Percentiles rank a stretch among this genome's conserved stretches.
Conservation (phyloP, 768 basidiomycete species). For the Tremella yokohamensis region DNA sequence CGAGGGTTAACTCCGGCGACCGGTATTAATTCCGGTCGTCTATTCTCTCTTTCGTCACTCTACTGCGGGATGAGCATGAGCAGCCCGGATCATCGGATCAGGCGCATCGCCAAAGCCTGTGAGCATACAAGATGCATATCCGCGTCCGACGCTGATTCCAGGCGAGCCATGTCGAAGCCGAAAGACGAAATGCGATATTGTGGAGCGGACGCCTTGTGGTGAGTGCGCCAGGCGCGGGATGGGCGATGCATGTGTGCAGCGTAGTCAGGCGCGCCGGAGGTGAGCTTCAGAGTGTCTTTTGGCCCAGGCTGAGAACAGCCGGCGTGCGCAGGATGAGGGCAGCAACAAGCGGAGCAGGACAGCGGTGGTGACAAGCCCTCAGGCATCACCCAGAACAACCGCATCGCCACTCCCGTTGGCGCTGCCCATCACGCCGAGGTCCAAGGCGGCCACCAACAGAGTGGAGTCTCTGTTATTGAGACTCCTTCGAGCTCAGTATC, state of each 20-base stretch:
- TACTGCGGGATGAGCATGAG: too few species aligned
- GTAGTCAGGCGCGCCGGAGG: constrained; percentile 15
- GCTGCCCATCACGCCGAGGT: not conserved
- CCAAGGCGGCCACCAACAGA: not conserved
- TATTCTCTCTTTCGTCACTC: too few species aligned
- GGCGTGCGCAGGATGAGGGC: too few species aligned
- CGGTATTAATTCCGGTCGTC: too few species aligned
- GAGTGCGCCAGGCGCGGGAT: constrained; percentile 20
- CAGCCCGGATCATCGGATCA: not conserved
- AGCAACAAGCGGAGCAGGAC: too few species aligned
- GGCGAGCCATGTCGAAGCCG: constrained; percentile 23
- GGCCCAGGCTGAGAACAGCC: too few species aligned
- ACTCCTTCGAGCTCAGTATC: constrained; percentile 2
- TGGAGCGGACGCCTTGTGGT: constrained; percentile 10
- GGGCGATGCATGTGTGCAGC: constrained; percentile 6
- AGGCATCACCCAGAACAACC: not conserved
- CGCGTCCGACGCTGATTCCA: not conserved
- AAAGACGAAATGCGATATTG: constrained; percentile 24
- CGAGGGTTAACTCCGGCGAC: too few species aligned
- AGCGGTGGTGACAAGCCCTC: too few species aligned
- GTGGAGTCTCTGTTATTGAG: constrained; percentile 10
- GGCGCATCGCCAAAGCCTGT: constrained; percentile 1
- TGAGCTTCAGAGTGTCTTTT: too few species aligned
- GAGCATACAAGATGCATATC: not conserved
- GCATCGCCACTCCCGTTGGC: too few species aligned